Evolutionary conservation across 768 basidiomycete genomes (phyloP), one percentile per base, ranked within the genome.

Genomic region (Favolaschia claudopus): DNA sequence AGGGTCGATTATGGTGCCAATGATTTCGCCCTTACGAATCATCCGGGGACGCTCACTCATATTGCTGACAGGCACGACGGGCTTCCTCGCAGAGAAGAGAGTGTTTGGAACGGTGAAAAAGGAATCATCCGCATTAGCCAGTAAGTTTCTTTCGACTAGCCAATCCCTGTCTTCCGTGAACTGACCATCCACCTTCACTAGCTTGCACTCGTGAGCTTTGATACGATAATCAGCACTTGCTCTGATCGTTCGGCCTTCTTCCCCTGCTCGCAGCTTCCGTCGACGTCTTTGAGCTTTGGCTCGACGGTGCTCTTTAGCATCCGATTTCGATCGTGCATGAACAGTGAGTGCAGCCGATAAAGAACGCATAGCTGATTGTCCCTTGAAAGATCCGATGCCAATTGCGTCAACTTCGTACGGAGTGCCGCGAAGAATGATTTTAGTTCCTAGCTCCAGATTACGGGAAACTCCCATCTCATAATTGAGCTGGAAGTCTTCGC

Each of bases 401-500:
- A 32, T 52, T 2, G 50, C 39, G 1, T 17, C 19, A 4, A 51
- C 49, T 13, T 39, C 37, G 5, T 39, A 31, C 9, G 27, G 27
- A 1, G 27, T 28, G 2, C 17, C 17, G 7, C 37, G 8, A 15
- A 53, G 36, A 3, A 13, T 3, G 12, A 53, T 27, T 10, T 24
- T 33, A 2, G 31, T 43, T 1, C 52, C 52, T 1, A 15, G 17
- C n/a, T 53, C 52, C 1, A 44, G 32, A 25, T 44, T 53, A 4
- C 42, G 19, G 3, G 3, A 17, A 0, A 52, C 39, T 24, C 28
- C 28, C 28, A 52, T 13, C 20, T 52, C 39, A 17, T 22, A 52
- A 15, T 29, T 52, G 10, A 52, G 3, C 15, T 52, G 50, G 20
- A n/a, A 52, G n/a, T 52, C 50, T 25, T 52, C 50, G 1, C 50